These are phyloP conservation scores for Cladophialophora bantiana DNA, from an alignment of 2,329 filamentous ascomycete species.

Conservation along the genomic window DNA sequence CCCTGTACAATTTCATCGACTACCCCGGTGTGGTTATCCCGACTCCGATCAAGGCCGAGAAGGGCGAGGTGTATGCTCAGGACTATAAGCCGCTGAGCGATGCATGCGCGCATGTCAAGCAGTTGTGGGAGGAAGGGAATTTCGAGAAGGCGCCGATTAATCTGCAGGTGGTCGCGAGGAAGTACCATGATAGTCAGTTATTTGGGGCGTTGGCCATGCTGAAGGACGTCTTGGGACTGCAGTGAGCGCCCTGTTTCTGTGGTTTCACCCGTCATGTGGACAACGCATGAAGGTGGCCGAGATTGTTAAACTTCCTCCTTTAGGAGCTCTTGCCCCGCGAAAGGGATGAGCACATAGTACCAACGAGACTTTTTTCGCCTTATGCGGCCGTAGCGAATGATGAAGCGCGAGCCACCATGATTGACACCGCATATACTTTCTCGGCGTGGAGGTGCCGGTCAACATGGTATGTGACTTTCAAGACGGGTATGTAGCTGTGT, in stretches of 20 bases:
- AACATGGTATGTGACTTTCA: not conserved
- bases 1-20: conserved; percentile 66
- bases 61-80: conserved; percentile 46
- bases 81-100: conserved; percentile 36
- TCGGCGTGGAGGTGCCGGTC: not conserved
- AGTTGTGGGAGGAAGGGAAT: conserved; percentile 52
- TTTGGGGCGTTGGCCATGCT: conserved; percentile 32
- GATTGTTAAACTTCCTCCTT: too few relatives aligned
- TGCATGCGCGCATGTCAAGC: conserved; percentile 56
- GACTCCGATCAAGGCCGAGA: conserved; percentile 44
- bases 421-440: not conserved
- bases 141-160: conserved; percentile 60
- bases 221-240: conserved; percentile 25
- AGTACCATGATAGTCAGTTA: conserved; percentile 62
- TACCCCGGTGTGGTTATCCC: conserved; percentile 66
- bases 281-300: too few relatives aligned
- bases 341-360: too few relatives aligned
- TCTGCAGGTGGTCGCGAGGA: conserved; percentile 62
- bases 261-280: too few relatives aligned
- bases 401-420: too few relatives aligned
- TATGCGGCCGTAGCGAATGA: too few relatives aligned
- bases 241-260: too few relatives aligned
- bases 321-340: too few relatives aligned
- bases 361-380: too few relatives aligned
- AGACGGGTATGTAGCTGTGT: too few relatives aligned